Evolutionary conservation across 1,284 basidiomycete species (phyloP).

Genomic region (Pseudozyma hubeiensis): DNA sequence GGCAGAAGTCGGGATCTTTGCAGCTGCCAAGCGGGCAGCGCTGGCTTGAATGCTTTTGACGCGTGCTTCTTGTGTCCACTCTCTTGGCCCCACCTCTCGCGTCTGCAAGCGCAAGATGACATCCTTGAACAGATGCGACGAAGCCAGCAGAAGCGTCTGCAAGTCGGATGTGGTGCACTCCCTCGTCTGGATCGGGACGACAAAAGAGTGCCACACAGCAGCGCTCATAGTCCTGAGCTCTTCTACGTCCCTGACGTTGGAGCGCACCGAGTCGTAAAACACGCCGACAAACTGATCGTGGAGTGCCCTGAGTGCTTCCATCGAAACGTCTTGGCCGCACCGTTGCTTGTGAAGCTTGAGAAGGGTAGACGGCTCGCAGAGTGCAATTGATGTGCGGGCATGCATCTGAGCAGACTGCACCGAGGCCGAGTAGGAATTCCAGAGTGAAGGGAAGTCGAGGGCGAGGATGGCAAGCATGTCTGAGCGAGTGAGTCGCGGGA

Average conservation of each 20-base stretch:
- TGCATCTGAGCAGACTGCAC: constrained; percentile 38
- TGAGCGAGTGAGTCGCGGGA: constrained; percentile 39
- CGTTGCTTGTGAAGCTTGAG: constrained; percentile 22
- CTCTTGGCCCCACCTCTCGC: constrained; percentile 47
- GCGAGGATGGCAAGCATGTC: constrained; percentile 51
- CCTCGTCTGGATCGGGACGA: constrained; percentile 50
- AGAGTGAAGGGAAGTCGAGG: constrained; percentile 35
- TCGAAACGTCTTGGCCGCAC: constrained; percentile 17
- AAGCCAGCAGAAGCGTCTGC: constrained; percentile 40
- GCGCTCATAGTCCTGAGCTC: constrained; percentile 53
- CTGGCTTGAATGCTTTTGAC: constrained; percentile 40
- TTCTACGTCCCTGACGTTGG: constrained; percentile 51
- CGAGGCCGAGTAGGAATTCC: constrained; percentile 31
- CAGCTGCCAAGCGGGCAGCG: constrained; percentile 24
- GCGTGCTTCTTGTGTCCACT: constrained; percentile 53
- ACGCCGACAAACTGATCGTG: constrained; percentile 46
- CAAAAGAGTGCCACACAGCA: constrained; percentile 58
- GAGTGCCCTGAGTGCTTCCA: constrained; percentile 21
- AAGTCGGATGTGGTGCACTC: constrained; percentile 28
- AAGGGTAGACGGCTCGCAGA: constrained; percentile 12
- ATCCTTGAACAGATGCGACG: constrained; percentile 52
- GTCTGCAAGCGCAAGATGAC: constrained; percentile 57
- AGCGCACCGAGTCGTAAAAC: constrained; percentile 59
- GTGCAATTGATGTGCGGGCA: constrained; percentile 23
- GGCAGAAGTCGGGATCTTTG: constrained; percentile 2